Conservation (phyloP, 176 grass and related monocot genomes). For the Eremochloa ophiuroides region DNA sequence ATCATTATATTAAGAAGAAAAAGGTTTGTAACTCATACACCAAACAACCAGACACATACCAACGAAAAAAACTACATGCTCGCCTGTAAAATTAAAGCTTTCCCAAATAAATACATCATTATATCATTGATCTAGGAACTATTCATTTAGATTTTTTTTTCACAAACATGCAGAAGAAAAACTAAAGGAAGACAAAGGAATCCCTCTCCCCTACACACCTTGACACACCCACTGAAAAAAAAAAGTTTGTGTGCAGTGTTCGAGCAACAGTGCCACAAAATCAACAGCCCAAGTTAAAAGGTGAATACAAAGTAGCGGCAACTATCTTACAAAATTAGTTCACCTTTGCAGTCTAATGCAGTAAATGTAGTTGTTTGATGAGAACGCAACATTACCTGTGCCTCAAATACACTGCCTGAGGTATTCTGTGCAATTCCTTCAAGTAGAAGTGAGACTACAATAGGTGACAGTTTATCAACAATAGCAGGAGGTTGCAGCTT, state of each 20-base stretch:
- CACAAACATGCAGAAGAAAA: not conserved
- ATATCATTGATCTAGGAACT: not conserved
- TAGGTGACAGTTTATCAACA: constrained; percentile 41
- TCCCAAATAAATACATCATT: not conserved
- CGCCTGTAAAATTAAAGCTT: too few species aligned
- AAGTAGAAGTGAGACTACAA: constrained; percentile 51
- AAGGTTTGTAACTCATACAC: too few species aligned
- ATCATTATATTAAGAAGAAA: too few species aligned
- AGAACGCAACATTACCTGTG: constrained; percentile 51
- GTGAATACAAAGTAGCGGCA: not conserved
- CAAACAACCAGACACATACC: too few species aligned
- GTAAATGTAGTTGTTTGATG: constrained; percentile 16
- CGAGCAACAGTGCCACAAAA: not conserved
- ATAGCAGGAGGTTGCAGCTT: constrained; percentile 50
- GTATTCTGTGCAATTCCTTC: constrained; percentile 97
- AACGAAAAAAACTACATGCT: too few species aligned
- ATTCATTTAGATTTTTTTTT: not conserved
- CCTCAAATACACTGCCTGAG: constrained; percentile 73
- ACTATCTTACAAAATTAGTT: not conserved
- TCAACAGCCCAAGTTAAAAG: not conserved
- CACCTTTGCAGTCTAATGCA: constrained; percentile 5
- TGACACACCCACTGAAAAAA: not conserved
- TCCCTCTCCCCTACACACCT: not conserved
- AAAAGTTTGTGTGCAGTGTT: not conserved
- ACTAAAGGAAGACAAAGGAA: not conserved